Evolutionary conservation across 2,329 filamentous ascomycete species (phyloP).

Genomic region (Aureobasidium leucospermi): DNA sequence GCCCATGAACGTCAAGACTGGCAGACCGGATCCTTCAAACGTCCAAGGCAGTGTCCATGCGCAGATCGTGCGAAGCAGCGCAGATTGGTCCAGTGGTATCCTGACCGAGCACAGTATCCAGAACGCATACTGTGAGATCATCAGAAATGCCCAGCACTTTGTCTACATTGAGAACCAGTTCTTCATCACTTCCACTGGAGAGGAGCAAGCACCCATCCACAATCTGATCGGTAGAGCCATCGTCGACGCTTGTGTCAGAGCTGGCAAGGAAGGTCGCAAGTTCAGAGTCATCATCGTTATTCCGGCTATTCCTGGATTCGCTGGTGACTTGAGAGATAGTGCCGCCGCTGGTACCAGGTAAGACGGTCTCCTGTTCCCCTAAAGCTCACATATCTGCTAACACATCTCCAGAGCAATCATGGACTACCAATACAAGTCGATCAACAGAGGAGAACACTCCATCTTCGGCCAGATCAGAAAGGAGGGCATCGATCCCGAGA

Average conservation of each 20-base stretch:
- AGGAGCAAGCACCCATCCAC: conserved; percentile 76
- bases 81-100: conserved; percentile 91
- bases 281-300: conserved; percentile 89
- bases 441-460: conserved; percentile 82
- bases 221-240: conserved; percentile 86
- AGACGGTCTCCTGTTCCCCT: background rate
- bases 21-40: conserved; percentile 35
- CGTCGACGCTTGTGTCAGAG: conserved; percentile 78
- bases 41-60: conserved; percentile 66
- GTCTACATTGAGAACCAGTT: conserved; percentile 99
- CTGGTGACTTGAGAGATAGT: conserved; percentile 77
- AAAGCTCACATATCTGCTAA: background rate
- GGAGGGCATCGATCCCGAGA: conserved; percentile 65
- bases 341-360: conserved; percentile 67
- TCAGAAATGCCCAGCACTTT: conserved; percentile 79
- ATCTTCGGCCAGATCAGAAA: conserved; percentile 74
- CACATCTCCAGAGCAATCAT: conserved; percentile 65
- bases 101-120: conserved; percentile 78
- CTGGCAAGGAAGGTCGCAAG: conserved; percentile 73
- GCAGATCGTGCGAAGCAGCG: conserved; percentile 82
- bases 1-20: conserved; percentile 59
- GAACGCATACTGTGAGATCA: conserved; percentile 78
- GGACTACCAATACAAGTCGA: conserved; percentile 97
- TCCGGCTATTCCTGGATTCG: conserved; percentile 87
- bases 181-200: conserved; percentile 90